These are phyloP conservation scores for Aspergillus bridgeri DNA, from an alignment of 495 filamentous ascomycete genomes.

Conservation along the genomic window DNA sequence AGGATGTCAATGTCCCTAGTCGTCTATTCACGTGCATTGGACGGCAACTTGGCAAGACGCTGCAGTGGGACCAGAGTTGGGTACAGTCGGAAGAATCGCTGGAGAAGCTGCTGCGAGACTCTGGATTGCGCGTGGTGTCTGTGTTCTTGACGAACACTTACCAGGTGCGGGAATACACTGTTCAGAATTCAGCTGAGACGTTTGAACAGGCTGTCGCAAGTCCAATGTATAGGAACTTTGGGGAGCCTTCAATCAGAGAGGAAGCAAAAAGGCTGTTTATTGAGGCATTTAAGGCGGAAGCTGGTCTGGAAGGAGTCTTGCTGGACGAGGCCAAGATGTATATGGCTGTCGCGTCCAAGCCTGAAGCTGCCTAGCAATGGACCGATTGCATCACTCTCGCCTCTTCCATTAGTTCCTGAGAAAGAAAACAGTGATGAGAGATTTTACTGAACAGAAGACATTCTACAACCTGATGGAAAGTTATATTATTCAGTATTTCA, in stretches of 20 bases:
- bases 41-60: not conserved
- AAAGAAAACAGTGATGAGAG: no score
- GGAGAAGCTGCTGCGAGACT: not conserved
- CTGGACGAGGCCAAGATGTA: constrained; percentile 13
- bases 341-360: constrained; percentile 2
- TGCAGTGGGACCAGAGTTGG: constrained; percentile 12
- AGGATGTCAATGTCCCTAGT: constrained; percentile 11
- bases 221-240: constrained; percentile 11
- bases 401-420: no score
- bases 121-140: not conserved
- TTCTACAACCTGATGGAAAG: no score
- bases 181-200: not conserved
- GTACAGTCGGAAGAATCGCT: constrained; percentile 4
- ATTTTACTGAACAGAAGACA: no score
- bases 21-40: constrained; percentile 4
- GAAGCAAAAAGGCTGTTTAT: constrained; percentile 6
- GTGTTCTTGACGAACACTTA: constrained; percentile 3
- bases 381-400: no score
- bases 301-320: constrained; percentile 1
- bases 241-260: not conserved
- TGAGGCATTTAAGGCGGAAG: constrained; percentile 1
- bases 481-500: no score
- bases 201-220: constrained; percentile 8
- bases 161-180: constrained; percentile 2
- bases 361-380: no score